These are phyloP conservation scores for Phytophthora vignae DNA, from an alignment of 352 stramenopile genomes.

Conservation along the genomic window DNA sequence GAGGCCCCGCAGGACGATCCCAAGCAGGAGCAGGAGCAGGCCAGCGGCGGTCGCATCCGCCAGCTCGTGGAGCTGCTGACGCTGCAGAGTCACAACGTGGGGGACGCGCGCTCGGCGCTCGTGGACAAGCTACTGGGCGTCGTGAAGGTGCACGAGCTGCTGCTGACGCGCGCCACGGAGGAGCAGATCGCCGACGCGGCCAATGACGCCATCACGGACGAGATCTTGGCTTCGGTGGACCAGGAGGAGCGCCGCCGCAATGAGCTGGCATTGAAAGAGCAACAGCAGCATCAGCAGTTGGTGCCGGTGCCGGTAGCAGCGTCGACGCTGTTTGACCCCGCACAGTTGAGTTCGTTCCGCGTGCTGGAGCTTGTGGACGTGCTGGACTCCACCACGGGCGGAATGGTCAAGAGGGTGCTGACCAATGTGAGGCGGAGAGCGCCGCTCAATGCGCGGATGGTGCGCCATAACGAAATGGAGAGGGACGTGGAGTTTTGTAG, in stretches of 20 bases:
- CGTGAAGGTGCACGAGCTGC: conserved; percentile 64
- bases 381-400: conserved; percentile 77
- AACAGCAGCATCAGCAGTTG: conserved; percentile 5
- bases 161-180: conserved; percentile 70
- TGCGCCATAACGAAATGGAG: conserved; percentile 35
- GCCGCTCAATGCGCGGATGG: conserved; percentile 47
- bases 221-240: conserved; percentile 74
- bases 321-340: conserved; percentile 28
- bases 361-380: conserved; percentile 81
- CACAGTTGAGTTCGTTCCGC: conserved; percentile 60
- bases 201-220: conserved; percentile 78
- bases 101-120: conserved; percentile 58
- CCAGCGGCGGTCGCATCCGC: conserved; percentile 48
- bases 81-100: conserved; percentile 65
- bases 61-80: conserved; percentile 71
- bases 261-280: conserved; percentile 34
- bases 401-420: conserved; percentile 79
- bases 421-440: conserved; percentile 67
- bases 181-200: conserved; percentile 75
- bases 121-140: conserved; percentile 64
- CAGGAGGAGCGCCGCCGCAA: conserved; percentile 57
- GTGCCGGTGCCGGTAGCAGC: conserved; percentile 1
- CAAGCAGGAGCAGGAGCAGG: conserved; percentile 20
- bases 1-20: background rate
- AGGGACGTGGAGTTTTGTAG: conserved; percentile 71